These are phyloP conservation scores for Saccharomyces jurei DNA, from an alignment of 805 yeast genomes.

Conservation along the genomic window DNA sequence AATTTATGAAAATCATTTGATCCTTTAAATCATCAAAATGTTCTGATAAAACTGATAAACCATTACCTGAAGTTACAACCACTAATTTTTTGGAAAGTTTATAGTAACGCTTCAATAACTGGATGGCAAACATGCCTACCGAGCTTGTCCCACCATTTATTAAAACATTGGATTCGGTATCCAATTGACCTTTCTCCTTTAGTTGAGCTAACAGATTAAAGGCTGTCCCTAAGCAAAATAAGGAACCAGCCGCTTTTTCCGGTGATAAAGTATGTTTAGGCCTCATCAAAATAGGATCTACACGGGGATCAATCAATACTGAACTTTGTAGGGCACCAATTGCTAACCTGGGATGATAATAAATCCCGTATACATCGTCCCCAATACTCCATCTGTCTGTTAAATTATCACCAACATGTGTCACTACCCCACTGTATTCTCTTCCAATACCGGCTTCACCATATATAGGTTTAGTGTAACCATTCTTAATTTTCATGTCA, in stretches of 20 bases:
- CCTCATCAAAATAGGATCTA: constrained; percentile 40
- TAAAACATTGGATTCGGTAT: constrained; percentile 42
- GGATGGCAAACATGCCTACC: constrained; percentile 59
- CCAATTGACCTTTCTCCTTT: constrained; percentile 22
- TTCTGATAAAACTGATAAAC: constrained; percentile 36
- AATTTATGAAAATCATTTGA: constrained; percentile 32
- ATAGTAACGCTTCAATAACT: constrained; percentile 45
- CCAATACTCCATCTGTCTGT: constrained; percentile 41
- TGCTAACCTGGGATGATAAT: constrained; percentile 42
- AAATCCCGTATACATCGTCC: constrained; percentile 57
- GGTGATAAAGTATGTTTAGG: constrained; percentile 38
- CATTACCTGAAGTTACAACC: constrained; percentile 48
- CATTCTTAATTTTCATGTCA: constrained; percentile 53
- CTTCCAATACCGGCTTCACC: constrained; percentile 62
- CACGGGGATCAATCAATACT: constrained; percentile 43
- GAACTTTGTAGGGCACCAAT: constrained; percentile 54
- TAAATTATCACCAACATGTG: constrained; percentile 45
- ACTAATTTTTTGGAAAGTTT: constrained; percentile 45
- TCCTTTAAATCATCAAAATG: constrained; percentile 35
- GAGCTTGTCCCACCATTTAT: constrained; percentile 72
- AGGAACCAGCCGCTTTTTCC: constrained; percentile 57
- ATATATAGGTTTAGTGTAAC: constrained; percentile 43
- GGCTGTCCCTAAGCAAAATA: constrained; percentile 60
- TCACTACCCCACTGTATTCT: constrained; percentile 57
- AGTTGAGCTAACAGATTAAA: constrained; percentile 34